phyloP scores from a whole-genome alignment of 2,329 filamentous ascomycete genomes.

The Sphaerostilbella broomeana region DNA sequence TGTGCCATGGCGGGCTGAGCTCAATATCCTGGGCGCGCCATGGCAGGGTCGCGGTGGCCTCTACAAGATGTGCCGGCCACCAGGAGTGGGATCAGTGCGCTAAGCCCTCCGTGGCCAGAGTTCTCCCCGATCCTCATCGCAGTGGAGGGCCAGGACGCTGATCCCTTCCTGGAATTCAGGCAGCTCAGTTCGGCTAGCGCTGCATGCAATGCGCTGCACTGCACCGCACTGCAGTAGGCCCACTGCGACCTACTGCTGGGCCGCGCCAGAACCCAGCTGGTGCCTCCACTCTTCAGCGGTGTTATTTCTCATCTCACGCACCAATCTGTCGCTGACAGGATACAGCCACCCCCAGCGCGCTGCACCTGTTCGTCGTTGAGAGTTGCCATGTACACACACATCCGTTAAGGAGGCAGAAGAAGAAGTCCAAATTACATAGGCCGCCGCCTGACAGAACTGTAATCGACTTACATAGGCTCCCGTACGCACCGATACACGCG shows the following conservation, averaged over 20 bases:
- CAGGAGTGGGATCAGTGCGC: constrained; percentile 12
- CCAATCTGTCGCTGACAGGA: constrained; percentile 2
- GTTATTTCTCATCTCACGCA: constrained; percentile 2
- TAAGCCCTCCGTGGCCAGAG: constrained; percentile 5
- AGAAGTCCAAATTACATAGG: no score
- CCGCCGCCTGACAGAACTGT: no score
- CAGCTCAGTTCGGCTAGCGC: no score
- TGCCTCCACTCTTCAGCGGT: constrained; percentile 3
- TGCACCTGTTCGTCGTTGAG: no score
- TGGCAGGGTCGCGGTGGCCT: constrained; percentile 2
- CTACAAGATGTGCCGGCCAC: constrained; percentile 6
- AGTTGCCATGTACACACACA: no score
- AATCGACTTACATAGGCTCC: no score
- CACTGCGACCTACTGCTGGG: constrained; percentile 4
- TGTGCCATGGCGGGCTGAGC: constrained; percentile 11
- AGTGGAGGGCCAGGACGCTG: constrained; percentile 8
- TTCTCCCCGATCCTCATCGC: constrained; percentile 5
- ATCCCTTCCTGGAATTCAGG: constrained; percentile 12
- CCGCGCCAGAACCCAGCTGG: constrained; percentile 12
- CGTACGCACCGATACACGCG: not conserved
- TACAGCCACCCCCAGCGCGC: constrained; percentile 8
- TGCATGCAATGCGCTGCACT: constrained; percentile 11
- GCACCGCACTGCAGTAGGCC: constrained; percentile 2
- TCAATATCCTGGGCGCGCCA: not conserved
- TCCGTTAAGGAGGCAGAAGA: no score